phyloP scores from a whole-genome alignment of 805 yeast genomes.

The Saccharomycopsis sp. region DNA sequence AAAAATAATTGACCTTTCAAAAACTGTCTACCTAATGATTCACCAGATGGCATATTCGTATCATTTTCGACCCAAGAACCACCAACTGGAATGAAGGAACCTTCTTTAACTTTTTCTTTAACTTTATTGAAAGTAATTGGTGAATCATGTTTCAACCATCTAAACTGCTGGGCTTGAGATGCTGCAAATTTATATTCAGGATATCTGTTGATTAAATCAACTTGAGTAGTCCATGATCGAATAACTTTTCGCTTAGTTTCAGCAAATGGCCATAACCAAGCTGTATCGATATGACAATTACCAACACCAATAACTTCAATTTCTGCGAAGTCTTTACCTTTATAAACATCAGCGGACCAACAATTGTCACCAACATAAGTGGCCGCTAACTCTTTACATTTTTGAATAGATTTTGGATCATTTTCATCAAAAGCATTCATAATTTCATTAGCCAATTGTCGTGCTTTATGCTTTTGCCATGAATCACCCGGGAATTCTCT shows the following conservation, averaged over 20 bases:
- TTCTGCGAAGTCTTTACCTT: constrained; percentile 29
- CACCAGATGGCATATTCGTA: constrained; percentile 93
- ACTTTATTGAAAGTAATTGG: constrained; percentile 68
- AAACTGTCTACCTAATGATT: constrained; percentile 82
- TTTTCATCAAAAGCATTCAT: constrained; percentile 72
- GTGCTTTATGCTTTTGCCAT: constrained; percentile 81
- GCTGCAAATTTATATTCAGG: constrained; percentile 95
- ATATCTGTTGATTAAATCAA: constrained; percentile 73
- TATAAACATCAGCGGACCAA: constrained; percentile 60
- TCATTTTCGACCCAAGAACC: constrained; percentile 99
- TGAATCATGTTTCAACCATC: constrained; percentile 84
- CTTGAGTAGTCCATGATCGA: constrained; percentile 91
- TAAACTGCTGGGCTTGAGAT: constrained; percentile 92
- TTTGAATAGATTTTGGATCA: constrained; percentile 47
- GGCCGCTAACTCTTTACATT: constrained; percentile 62
- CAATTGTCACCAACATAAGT: constrained; percentile 57
- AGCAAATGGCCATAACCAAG: constrained; percentile 99
- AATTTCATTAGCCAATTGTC: constrained; percentile 70
- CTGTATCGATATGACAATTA: constrained; percentile 95
- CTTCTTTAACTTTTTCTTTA: constrained; percentile 50
- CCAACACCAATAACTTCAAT: constrained; percentile 80
- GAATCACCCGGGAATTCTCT: constrained; percentile 69
- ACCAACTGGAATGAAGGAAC: constrained; percentile 84
- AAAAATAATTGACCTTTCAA: constrained; percentile 85
- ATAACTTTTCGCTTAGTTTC: constrained; percentile 91